phyloP scores from a whole-genome alignment of 2,329 filamentous ascomycete genomes.

The Septoria linicola region DNA sequence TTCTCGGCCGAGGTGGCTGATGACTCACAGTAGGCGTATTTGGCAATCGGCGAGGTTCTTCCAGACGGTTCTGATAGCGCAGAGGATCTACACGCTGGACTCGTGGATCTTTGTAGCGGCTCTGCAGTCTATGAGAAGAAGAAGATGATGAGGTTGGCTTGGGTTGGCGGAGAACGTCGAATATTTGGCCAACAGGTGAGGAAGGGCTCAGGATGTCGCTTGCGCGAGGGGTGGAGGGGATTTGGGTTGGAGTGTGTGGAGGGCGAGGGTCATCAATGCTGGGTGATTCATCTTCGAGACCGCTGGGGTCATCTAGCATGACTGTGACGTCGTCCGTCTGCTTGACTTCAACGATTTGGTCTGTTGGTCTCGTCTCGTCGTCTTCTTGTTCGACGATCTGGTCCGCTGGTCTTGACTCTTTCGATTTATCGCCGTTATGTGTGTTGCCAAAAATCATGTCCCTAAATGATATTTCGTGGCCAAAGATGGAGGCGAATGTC shows the following conservation, averaged over 20 bases:
- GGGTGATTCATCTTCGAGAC: neutral
- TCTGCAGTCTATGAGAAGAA: neutral
- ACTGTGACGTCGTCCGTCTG: too few species aligned
- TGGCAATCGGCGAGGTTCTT: slow-evolving; percentile 17
- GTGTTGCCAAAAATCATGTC: too few species aligned
- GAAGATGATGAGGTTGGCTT: neutral
- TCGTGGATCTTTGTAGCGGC: slow-evolving; percentile 10
- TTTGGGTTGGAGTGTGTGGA: neutral
- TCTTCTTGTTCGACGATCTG: too few species aligned
- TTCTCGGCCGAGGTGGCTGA: slow-evolving; percentile 16
- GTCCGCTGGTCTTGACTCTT: too few species aligned
- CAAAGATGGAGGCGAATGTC: too few species aligned
- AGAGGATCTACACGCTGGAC: slow-evolving; percentile 20
- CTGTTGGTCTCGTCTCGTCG: too few species aligned
- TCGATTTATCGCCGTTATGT: too few species aligned
- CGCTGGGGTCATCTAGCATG: too few species aligned
- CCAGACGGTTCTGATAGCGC: slow-evolving; percentile 20
- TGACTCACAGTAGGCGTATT: slow-evolving; percentile 25
- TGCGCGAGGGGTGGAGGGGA: slow-evolving; percentile 8
- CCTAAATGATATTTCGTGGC: too few species aligned
- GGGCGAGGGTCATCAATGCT: neutral
- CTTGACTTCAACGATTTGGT: too few species aligned
- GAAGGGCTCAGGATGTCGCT: slow-evolving; percentile 6
- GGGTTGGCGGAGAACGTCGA: slow-evolving; percentile 15
- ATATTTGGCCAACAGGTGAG: slow-evolving; percentile 4